Evolutionary conservation across 176 grass and related monocot species (phyloP), one percentile per base, ranked within the genome.

Genomic region (Eremochloa ophiuroides): DNA sequence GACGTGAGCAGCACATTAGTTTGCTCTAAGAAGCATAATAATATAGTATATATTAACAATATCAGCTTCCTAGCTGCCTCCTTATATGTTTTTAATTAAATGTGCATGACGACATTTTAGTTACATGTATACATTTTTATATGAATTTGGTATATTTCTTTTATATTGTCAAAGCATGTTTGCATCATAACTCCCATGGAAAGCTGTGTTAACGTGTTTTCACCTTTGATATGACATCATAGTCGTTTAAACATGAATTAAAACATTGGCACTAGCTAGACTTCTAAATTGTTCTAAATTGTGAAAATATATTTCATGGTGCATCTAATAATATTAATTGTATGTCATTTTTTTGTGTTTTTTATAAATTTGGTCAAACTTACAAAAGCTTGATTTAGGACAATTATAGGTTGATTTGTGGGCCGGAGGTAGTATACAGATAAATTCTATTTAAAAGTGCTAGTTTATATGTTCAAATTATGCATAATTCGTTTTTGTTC

Each of bases 1-100:
- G 72, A 74, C 82, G 72, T 81, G 81, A 77, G 42, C 69, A 76
- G 39, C 66, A 71, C 48, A 79, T 25, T 50, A 18, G 47, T 6
- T 16, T 22, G 48, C 18, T 53, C 16, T n/a, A 55, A 9, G 51
- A 55, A n/a, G 20, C 50, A 55, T n/a, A 22, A 55, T 55, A 22
- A 8, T 51, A n/a, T n/a, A n/a, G n/a, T n/a, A n/a, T n/a, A n/a
- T n/a, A 2, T 8, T n/a, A n/a, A 2, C 8, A 55, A n/a, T 55
- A 55, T 55, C 51, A n/a, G 20, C 51, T 10, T n/a, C 18, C 7
- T 53, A 53, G 18, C 48, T 3, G 18, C 18, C 51, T n/a, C n/a
- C n/a, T n/a, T n/a, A n/a, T n/a, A n/a, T n/a, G n/a, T n/a, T n/a
- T n/a, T n/a, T n/a, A n/a, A n/a, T n/a, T n/a, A n/a, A n/a, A n/a